Base-by-base conservation (phyloP, 768 basidiomycete genomes). In the Phanerochaete sordida region DNA sequence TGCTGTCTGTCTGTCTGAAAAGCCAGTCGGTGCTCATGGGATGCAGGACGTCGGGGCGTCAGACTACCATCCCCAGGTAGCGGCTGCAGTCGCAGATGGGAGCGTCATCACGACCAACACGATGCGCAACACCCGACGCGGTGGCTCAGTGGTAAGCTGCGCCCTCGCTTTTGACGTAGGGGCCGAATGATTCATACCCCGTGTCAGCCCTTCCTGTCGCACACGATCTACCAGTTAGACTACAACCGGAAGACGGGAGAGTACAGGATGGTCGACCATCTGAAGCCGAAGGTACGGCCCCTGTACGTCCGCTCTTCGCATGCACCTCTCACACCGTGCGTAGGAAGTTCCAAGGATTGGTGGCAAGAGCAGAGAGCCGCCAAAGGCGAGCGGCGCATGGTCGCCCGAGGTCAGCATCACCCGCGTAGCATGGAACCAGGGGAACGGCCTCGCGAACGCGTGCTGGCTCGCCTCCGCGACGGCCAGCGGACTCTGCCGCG, bases 181-280 rank as follows among this genome's bases (percentile, higher is more conserved):
- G n/a, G n/a, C n/a, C n/a, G n/a, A n/a, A n/a, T n/a, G n/a, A n/a
- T n/a, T n/a, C n/a, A n/a, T n/a, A n/a, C n/a, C n/a, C n/a, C n/a
- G n/a, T n/a, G n/a, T n/a, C 62, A 92, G 88, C 88, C 90, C 0
- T 88, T 90, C 67, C 84, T 93, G 62, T 78, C 85, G 16, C 87
- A 91, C 70, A 87, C 84, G 71, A 79, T 96, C 19, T 97, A 85
- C 66, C 90, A 91, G 68, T 79, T 98, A 55, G 96, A 98, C 72
- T 93, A 91, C 66, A 93, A 85, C 65, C 85, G 88, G 43, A 83
- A 79, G 7, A 83, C 83, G 0, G 83, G 84, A 23, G 84, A 91
- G 60, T 94, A 83, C 69, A 80, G 95, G 24, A 93, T 98, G 87
- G 74, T 95, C n/a, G 96, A 98, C 59, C 82, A 84, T 24, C 86